These are phyloP conservation scores for Conticribra guillardii DNA, from an alignment of 108 stramenopile species.

Conservation along the genomic window DNA sequence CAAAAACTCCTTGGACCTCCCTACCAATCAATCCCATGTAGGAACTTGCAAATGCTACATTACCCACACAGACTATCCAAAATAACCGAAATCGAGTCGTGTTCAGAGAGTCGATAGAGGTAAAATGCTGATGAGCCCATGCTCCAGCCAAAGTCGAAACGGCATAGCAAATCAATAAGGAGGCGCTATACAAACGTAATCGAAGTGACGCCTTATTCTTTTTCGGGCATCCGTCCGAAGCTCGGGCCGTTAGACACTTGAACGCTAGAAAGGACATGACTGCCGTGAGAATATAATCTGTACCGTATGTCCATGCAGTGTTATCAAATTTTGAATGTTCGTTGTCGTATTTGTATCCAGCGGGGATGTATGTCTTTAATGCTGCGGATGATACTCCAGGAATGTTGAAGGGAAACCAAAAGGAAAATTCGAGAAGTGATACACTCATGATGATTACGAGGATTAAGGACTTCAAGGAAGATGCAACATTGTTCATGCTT, in stretches of 20 bases:
- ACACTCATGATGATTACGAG: neutral
- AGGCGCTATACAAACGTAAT: constrained; percentile 25
- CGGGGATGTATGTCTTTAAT: constrained; percentile 53
- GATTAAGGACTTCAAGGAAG: neutral
- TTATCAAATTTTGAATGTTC: constrained; percentile 72
- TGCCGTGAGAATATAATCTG: constrained; percentile 75
- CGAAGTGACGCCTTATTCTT: neutral
- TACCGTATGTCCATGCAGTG: constrained; percentile 79
- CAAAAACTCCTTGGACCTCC: constrained; percentile 54
- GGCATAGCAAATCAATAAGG: constrained; percentile 63
- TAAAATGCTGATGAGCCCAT: constrained; percentile 69
- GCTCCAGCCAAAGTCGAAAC: constrained; percentile 73
- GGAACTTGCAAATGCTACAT: constrained; percentile 68
- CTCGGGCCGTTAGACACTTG: constrained; percentile 3
- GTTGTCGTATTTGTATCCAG: constrained; percentile 60
- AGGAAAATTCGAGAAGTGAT: constrained; percentile 26
- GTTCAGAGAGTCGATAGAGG: constrained; percentile 48
- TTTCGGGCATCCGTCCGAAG: neutral
- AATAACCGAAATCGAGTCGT: constrained; percentile 63
- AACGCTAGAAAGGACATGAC: constrained; percentile 56
- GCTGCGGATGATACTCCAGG: constrained; percentile 59
- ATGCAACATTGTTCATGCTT: neutral
- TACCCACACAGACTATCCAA: constrained; percentile 87
- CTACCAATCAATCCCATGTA: constrained; percentile 77
- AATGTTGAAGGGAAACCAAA: constrained; percentile 49